Base-by-base conservation (phyloP, 2,329 filamentous ascomycete genomes). In the Dothideomycetes sp. region DNA sequence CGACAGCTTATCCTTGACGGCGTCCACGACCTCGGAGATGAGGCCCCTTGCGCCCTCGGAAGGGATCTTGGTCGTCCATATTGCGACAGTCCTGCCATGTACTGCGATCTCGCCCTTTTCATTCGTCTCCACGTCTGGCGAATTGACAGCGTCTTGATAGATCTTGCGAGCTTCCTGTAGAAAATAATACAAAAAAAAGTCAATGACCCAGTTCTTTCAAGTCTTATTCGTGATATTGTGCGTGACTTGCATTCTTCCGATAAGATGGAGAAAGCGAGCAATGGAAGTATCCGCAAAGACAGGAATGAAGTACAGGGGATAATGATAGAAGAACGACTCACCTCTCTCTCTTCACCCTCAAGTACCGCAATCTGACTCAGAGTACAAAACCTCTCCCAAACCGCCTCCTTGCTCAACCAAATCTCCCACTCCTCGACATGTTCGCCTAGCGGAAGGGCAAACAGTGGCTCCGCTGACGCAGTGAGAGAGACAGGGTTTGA, bases 321-420 rank as follows among this genome's bases (percentile, higher is more conserved):
- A n/a, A n/a, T n/a, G n/a, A 12, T n/a, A 16, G 31, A 42, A 37
- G 29, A 44, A 40, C 11, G n/a, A 49, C 56, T 53, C 36, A 62
- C 61, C 49, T 66, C 67, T 33, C 68, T 63, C 38, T 69, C 62
- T 2, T 67, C 72, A 34, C 69, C 60, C 37, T 63, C 56, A 10
- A 83, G 58, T 38, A 78, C 65, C 3, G 75, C 71, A 45, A 86
- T 72, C 53, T 84, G 79, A 51, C 78, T 82, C 42, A 85, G 60
- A 10, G 81, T 86, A 35, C 65, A 66, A 43, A 79, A 68, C 27
- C 82, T 68, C 38, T 72, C 67, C 75, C 78, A 83, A 36, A 84
- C 59, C 39, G 66, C 70, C 36, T 82, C 72, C 42, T 70, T 68
- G 19, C 57, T 63, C 42, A 83, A 54, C 67, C 69, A 74, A 1